Percentiles rank a stretch among this genome's conserved stretches.
phyloP scores from a whole-genome alignment of 2,329 filamentous ascomycete species.

The Verticillium zaregamsianum region DNA sequence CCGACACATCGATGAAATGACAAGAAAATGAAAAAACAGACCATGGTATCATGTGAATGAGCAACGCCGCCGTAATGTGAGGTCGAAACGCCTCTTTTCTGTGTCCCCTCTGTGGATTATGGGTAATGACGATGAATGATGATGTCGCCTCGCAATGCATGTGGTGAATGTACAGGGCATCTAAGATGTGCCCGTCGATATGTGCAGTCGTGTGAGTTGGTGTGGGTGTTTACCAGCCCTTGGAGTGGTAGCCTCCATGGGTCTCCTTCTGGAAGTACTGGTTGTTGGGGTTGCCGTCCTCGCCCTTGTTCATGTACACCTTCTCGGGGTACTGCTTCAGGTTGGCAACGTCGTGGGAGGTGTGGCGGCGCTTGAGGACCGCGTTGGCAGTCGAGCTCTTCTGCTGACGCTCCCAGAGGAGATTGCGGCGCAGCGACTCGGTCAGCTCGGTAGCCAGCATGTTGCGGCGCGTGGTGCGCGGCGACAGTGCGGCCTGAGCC shows the following conservation, averaged over 20 bases:
- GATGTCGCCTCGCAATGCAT: conserved; percentile 12
- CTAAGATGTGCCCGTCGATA: conserved; percentile 1
- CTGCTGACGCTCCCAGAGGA: conserved; percentile 93
- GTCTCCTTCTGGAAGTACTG: conserved; percentile 80
- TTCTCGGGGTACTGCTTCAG: conserved; percentile 76
- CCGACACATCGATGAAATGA: not conserved
- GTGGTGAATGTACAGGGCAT: conserved; percentile 7
- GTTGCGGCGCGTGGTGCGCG: conserved; percentile 85
- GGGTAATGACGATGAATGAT: not conserved
- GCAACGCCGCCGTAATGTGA: not conserved
- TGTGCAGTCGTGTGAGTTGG: conserved; percentile 7
- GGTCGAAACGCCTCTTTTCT: not conserved
- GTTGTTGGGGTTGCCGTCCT: conserved; percentile 66
- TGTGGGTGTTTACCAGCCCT: conserved; percentile 64
- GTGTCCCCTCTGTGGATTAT: not conserved
- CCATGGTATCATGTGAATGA: conserved; percentile 15
- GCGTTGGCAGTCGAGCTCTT: conserved; percentile 87
- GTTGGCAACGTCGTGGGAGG: conserved; percentile 85
- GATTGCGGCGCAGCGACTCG: conserved; percentile 83
- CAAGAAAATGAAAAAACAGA: conserved; percentile 9
- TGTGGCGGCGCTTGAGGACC: conserved; percentile 84
- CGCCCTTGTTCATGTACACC: conserved; percentile 54
- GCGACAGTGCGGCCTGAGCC: conserved; percentile 76
- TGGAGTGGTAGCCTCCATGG: conserved; percentile 74
- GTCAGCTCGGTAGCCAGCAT: conserved; percentile 96